Evolutionary conservation across 345 rosid genomes (phyloP), one percentile per base, ranked within the genome.

Genomic region (Camelina hispida): DNA sequence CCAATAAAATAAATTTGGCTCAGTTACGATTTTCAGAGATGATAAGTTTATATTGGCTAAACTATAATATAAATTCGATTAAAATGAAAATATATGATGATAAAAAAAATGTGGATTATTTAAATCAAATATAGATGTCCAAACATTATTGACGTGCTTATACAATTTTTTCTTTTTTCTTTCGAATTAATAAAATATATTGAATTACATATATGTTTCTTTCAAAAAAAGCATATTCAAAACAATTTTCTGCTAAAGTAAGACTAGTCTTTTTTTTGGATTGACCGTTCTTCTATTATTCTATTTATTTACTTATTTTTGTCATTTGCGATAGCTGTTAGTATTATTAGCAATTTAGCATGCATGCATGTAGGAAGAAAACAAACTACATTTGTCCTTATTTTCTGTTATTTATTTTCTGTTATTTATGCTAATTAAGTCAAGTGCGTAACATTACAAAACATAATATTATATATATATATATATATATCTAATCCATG

Each of bases 251-350:
- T 47, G 12, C 53, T 47, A 18, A 58, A 66, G 25, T 18, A 75
- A 61, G 75, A 69, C 52, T 62, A 44, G 23, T 56, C 51, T 14
- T 61, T 18, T 55, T 58, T 18, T 65, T 28, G 14, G 42, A 32
- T 62, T 54, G 71, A 69, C 66, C 37, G 23, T 70, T 77, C 71
- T 69, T 69, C 47, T 40, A 28, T 5, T 30, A 10, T 38, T 17
- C 35, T 17, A 2, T n/a, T 12, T 18, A 1, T 7, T 0, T 20
- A 6, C 6, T 6, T 61, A 2, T 6, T 37, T 20, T 62, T 17
- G 28, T 53, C 75, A 63, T 46, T 55, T 37, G 46, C 61, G 62
- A 38, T 77, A 70, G 59, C 69, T 62, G 44, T 54, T 15, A 34
- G 10, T n/a, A 75, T 75, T 15, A 66, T 38, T 37, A 15, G 32